Evolutionary conservation across 2,329 filamentous ascomycete species (phyloP).

Genomic region (Blastomyces gilchristii): DNA sequence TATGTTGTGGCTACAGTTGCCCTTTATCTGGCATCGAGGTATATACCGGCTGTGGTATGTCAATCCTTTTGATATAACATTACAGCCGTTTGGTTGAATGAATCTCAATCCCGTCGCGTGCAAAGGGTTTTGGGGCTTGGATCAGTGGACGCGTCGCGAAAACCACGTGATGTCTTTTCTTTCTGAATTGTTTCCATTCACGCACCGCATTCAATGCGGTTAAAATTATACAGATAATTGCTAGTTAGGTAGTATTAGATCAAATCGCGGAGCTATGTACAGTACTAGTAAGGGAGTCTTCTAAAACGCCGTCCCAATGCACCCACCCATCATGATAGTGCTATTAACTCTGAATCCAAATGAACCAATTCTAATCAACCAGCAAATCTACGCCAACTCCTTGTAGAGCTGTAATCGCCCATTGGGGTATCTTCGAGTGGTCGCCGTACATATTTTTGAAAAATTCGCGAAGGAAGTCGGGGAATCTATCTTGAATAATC

Average conservation of each 20-base stretch:
- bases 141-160: background rate
- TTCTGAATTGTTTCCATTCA: too few relatives aligned
- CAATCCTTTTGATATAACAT: background rate
- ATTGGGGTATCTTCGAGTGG: conserved; percentile 60
- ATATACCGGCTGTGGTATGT: background rate
- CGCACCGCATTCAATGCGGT: too few relatives aligned
- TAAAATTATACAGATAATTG: too few relatives aligned
- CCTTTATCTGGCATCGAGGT: background rate
- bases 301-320: conserved; percentile 7
- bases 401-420: conserved; percentile 71
- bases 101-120: background rate
- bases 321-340: background rate
- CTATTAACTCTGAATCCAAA: background rate
- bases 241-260: background rate
- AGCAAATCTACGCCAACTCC: conserved; percentile 71
- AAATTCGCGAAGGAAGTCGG: conserved; percentile 65
- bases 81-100: background rate
- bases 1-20: background rate
- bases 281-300: background rate
- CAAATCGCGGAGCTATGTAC: background rate
- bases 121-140: background rate
- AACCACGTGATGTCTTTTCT: background rate
- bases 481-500: conserved; percentile 71
- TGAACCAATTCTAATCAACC: conserved; percentile 17
- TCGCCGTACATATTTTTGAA: conserved; percentile 64